phyloP scores from a whole-genome alignment of 106 monocot genomes.

The Iris macrosiphon region DNA sequence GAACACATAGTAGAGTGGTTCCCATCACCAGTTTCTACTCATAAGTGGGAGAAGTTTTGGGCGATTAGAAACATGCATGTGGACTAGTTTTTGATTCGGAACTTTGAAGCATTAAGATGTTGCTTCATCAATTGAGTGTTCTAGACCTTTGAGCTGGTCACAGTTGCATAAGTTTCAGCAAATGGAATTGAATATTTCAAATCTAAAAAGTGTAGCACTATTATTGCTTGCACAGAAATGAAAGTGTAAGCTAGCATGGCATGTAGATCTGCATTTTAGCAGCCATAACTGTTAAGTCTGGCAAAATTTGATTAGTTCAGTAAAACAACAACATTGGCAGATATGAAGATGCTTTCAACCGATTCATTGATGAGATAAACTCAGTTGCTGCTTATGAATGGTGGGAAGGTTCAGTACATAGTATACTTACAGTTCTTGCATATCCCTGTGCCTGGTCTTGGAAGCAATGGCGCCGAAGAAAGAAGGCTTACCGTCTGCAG shows the following conservation, averaged over 20 bases:
- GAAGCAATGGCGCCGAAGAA: conserved; percentile 93
- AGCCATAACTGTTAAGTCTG: too few relatives aligned
- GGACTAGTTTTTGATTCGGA: too few relatives aligned
- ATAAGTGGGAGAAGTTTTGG: neutral
- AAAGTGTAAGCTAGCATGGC: too few relatives aligned
- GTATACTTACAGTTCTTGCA: conserved; percentile 70
- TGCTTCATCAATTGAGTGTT: neutral
- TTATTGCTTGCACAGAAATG: too few relatives aligned
- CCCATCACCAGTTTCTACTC: too few relatives aligned
- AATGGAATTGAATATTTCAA: too few relatives aligned
- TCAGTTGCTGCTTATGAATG: conserved; percentile 93
- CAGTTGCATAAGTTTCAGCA: neutral
- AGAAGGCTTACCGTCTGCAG: conserved; percentile 69
- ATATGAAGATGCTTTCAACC: conserved; percentile 94
- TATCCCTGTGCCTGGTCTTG: conserved; percentile 97
- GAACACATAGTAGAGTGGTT: too few relatives aligned
- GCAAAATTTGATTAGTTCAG: too few relatives aligned
- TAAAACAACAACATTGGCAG: conserved; percentile 19
- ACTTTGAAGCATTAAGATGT: neutral
- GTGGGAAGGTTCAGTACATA: conserved; percentile 97
- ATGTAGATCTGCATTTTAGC: too few relatives aligned
- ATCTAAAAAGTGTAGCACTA: too few relatives aligned
- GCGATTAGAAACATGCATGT: neutral
- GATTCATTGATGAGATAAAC: conserved; percentile 94
- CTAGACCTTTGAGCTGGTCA: neutral